Conservation (phyloP, 192 early-diverging fungal genomes). For the Radiomyces spectabilis region DNA sequence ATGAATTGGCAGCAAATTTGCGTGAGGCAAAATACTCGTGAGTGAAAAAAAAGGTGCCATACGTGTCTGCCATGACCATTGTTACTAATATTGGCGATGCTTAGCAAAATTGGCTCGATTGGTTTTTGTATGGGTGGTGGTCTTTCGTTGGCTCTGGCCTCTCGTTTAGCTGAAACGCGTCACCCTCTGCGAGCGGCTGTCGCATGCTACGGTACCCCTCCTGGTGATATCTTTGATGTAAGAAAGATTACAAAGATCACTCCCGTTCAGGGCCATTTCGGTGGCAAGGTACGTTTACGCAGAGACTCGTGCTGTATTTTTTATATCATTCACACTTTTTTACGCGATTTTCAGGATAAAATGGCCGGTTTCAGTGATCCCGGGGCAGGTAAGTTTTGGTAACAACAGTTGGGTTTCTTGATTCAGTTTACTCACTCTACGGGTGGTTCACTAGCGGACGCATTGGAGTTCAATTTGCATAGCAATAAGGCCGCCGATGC, state of each 20-base stretch:
- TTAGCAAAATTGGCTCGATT: slow-evolving; percentile 31
- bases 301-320: background rate
- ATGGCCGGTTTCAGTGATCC: slow-evolving; percentile 9
- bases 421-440: background rate
- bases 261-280: slow-evolving; percentile 24
- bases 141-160: slow-evolving; percentile 31
- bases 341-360: slow-evolving; percentile 7
- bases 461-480: background rate
- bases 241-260: slow-evolving; percentile 12
- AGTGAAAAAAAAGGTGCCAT: too few relatives aligned
- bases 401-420: background rate
- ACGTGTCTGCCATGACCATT: too few relatives aligned
- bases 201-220: slow-evolving; percentile 26
- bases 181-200: slow-evolving; percentile 19
- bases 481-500: background rate
- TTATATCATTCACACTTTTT: background rate
- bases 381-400: background rate
- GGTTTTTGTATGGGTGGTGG: slow-evolving; percentile 51
- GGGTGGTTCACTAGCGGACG: background rate
- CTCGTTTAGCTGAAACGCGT: slow-evolving; percentile 11
- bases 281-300: slow-evolving; percentile 7
- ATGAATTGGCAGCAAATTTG: slow-evolving; percentile 5
- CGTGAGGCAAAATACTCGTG: slow-evolving; percentile 13
- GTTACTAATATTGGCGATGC: background rate
- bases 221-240: slow-evolving; percentile 13